Conservation (phyloP, 306 rosid genomes). For the Trifolium dubium region DNA sequence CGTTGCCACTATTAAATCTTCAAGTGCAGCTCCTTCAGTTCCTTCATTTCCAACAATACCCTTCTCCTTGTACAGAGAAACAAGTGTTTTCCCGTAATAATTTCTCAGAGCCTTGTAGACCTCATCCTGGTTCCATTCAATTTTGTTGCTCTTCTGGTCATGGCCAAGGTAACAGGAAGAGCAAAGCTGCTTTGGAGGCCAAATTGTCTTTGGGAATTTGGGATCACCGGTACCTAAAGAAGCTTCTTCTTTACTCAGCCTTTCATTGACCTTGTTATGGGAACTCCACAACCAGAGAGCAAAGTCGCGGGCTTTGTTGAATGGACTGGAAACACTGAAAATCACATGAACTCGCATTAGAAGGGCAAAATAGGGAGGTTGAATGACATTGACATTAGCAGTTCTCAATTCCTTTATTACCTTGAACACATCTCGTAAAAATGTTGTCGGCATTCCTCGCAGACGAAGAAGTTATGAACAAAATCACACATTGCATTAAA, state of each 20-base stretch:
- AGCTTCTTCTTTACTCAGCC: slow-evolving; percentile 83
- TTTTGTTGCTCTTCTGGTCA: slow-evolving; percentile 50
- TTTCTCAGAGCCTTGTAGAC: slow-evolving; percentile 63
- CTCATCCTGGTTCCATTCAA: slow-evolving; percentile 74
- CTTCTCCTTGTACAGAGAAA: slow-evolving; percentile 65
- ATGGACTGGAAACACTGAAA: slow-evolving; percentile 74
- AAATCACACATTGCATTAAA: slow-evolving; percentile 82
- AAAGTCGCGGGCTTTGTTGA: slow-evolving; percentile 77
- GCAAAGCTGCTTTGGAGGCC: slow-evolving; percentile 93
- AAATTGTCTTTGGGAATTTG: slow-evolving; percentile 83
- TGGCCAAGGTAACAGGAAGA: slow-evolving; percentile 59
- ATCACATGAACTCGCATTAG: slow-evolving; percentile 35
- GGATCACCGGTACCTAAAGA: slow-evolving; percentile 77
- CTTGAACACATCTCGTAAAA: slow-evolving; percentile 86
- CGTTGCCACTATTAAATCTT: slow-evolving; percentile 64
- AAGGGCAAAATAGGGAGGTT: slow-evolving; percentile 20
- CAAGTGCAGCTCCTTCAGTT: slow-evolving; percentile 44
- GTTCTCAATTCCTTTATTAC: slow-evolving; percentile 43
- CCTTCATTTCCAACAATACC: slow-evolving; percentile 43
- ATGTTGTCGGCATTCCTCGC: slow-evolving; percentile 98
- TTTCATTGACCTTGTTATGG: slow-evolving; percentile 80
- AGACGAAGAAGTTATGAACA: slow-evolving; percentile 81
- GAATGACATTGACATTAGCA: slow-evolving; percentile 25
- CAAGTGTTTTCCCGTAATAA: slow-evolving; percentile 67
- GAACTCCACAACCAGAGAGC: slow-evolving; percentile 91